Conservation (phyloP, 805 yeast species). For the Sugiyamaella chiloensis region DNA sequence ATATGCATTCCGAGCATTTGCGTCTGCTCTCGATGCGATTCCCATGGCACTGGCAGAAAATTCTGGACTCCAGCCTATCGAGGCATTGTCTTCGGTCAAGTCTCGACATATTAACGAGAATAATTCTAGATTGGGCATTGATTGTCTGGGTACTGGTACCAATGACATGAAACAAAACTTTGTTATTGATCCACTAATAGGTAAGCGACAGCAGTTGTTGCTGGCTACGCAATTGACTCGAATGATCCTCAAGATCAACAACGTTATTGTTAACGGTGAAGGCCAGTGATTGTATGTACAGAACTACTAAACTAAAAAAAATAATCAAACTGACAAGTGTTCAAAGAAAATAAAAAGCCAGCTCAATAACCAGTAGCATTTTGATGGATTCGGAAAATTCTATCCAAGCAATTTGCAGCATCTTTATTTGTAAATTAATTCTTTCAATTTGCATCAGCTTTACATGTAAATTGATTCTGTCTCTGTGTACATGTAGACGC, state of each 20-base stretch:
- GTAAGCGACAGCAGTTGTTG: constrained; percentile 92
- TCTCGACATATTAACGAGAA: constrained; percentile 76
- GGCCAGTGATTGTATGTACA: constrained; percentile 44
- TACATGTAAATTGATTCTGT: too few species aligned
- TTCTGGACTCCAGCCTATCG: constrained; percentile 93
- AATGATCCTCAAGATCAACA: constrained; percentile 95
- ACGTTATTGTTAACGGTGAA: constrained; percentile 87
- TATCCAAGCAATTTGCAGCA: too few species aligned
- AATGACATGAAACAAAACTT: constrained; percentile 92
- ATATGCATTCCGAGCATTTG: constrained; percentile 94
- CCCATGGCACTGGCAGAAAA: constrained; percentile 97
- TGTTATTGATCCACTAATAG: constrained; percentile 95
- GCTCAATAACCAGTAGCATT: too few species aligned
- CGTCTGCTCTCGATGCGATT: constrained; percentile 83
- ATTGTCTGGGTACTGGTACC: constrained; percentile 83
- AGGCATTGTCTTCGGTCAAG: constrained; percentile 78
- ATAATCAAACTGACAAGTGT: too few species aligned
- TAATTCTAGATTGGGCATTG: constrained; percentile 79
- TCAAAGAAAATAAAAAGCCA: too few species aligned
- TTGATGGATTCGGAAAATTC: too few species aligned
- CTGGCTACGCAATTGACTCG: constrained; percentile 96
- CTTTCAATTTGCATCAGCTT: too few species aligned
- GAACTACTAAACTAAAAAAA: too few species aligned
- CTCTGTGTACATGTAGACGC: too few species aligned
- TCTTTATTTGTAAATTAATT: too few species aligned